phyloP scores from a whole-genome alignment of 176 grass and related monocot genomes.

The Saccharum officinarum region DNA sequence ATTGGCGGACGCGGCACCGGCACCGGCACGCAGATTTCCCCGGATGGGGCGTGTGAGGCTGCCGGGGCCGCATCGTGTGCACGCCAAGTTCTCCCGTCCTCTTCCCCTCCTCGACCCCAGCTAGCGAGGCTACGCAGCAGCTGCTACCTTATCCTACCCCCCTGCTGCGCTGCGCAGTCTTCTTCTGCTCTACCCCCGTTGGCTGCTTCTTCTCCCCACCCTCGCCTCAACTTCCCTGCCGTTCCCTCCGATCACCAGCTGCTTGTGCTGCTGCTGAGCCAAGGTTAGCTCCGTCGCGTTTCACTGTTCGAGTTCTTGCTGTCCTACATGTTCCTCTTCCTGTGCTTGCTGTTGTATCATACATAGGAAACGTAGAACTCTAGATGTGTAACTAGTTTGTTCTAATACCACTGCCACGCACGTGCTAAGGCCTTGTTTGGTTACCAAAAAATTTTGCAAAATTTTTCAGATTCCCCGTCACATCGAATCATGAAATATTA shows the following conservation, averaged over 20 bases:
- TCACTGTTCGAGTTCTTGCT: background rate
- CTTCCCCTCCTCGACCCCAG: background rate
- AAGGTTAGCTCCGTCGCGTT: background rate
- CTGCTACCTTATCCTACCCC: constrained; percentile 32
- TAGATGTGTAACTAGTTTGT: background rate
- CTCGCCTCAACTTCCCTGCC: background rate
- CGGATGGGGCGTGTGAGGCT: constrained; percentile 77
- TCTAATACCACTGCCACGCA: too few species aligned
- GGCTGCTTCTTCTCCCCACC: background rate
- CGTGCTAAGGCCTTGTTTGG: too few species aligned
- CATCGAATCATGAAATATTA: too few species aligned
- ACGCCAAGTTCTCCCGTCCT: constrained; percentile 32
- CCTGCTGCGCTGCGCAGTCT: background rate
- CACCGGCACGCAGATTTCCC: constrained; percentile 24
- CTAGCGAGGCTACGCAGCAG: background rate
- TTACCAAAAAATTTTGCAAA: too few species aligned
- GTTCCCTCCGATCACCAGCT: background rate
- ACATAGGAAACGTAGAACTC: background rate
- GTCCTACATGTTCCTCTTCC: background rate
- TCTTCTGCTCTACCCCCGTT: background rate
- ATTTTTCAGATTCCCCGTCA: too few species aligned
- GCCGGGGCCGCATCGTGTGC: constrained; percentile 41
- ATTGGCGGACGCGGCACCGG: background rate
- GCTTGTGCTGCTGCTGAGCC: background rate
- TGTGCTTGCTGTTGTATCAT: background rate